Conservation (phyloP, 805 yeast genomes). For the Schwanniomyces yamadae region DNA sequence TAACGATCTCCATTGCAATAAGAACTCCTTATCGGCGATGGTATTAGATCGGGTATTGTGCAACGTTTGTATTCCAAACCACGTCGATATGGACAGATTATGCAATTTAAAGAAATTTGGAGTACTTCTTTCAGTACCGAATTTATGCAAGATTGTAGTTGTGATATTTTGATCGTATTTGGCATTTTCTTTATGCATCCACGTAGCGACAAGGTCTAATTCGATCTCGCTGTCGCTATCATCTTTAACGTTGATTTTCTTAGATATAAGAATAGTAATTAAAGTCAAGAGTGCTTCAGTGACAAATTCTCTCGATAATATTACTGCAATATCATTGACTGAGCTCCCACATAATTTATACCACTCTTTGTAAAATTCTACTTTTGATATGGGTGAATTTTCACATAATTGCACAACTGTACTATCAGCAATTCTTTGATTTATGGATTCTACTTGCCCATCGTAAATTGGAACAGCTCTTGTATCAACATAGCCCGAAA, state of each 20-base stretch:
- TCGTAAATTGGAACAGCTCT: constrained; percentile 25
- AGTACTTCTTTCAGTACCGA: constrained; percentile 23
- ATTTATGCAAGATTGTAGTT: constrained; percentile 50
- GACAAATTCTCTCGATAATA: constrained; percentile 23
- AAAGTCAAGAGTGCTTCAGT: constrained; percentile 27
- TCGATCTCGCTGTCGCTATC: constrained; percentile 11
- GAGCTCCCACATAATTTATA: constrained; percentile 53
- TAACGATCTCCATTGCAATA: constrained; percentile 60
- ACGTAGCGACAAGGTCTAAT: constrained; percentile 13
- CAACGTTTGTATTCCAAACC: constrained; percentile 64
- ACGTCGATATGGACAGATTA: constrained; percentile 44
- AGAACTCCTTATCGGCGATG: constrained; percentile 49
- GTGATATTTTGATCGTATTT: constrained; percentile 41
- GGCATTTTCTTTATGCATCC: constrained; percentile 26
- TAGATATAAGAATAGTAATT: constrained; percentile 26
- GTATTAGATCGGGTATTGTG: constrained; percentile 12
- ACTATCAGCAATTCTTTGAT: background rate
- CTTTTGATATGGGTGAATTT: constrained; percentile 52
- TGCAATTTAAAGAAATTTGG: constrained; percentile 39
- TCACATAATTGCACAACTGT: constrained; percentile 32
- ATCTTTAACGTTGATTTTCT: constrained; percentile 18
- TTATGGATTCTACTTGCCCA: constrained; percentile 8
- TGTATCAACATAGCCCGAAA: constrained; percentile 29
- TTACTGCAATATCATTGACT: constrained; percentile 42
- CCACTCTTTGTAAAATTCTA: constrained; percentile 57